phyloP scores from a whole-genome alignment of 257 asterid genomes.

The Solanum chmielewskii region DNA sequence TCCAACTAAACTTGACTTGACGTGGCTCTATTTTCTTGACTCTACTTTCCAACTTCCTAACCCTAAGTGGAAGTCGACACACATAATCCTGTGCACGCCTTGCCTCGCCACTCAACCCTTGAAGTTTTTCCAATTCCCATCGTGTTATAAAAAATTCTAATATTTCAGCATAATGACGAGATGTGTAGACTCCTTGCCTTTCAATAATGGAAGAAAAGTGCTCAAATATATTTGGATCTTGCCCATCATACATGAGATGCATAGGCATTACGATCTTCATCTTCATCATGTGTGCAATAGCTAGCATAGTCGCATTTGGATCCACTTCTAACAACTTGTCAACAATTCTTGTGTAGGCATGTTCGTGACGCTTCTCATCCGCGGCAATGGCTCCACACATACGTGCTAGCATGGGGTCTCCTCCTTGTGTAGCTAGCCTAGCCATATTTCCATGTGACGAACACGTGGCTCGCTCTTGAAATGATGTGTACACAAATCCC shows the following conservation, averaged over 20 bases:
- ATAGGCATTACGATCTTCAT: constrained; percentile 23
- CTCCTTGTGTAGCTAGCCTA: constrained; percentile 12
- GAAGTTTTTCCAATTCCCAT: constrained; percentile 20
- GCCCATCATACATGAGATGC: constrained; percentile 24
- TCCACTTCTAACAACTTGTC: constrained; percentile 23
- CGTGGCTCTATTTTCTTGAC: background rate
- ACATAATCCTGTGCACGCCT: constrained; percentile 22
- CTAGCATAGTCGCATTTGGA: constrained; percentile 11
- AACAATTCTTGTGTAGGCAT: constrained; percentile 3
- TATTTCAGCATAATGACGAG: constrained; percentile 13
- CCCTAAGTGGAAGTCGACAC: constrained; percentile 10
- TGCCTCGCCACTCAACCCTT: constrained; percentile 11
- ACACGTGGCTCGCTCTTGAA: background rate
- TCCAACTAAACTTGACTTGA: constrained; percentile 12
- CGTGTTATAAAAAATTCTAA: constrained; percentile 16
- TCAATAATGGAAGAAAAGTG: constrained; percentile 12
- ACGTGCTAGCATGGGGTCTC: constrained; percentile 18
- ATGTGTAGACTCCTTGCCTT: constrained; percentile 5
- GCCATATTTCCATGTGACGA: constrained; percentile 20
- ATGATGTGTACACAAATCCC: too few relatives aligned
- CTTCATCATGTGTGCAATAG: constrained; percentile 27
- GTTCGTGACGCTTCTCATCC: constrained; percentile 4
- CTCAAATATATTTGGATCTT: constrained; percentile 7
- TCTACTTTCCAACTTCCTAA: constrained; percentile 7
- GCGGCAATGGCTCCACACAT: constrained; percentile 23